Percentiles rank a stretch among this genome's conserved stretches.
Evolutionary conservation across 2,329 filamentous ascomycete genomes (phyloP).

Genomic region (Aspergillus aculeatus): DNA sequence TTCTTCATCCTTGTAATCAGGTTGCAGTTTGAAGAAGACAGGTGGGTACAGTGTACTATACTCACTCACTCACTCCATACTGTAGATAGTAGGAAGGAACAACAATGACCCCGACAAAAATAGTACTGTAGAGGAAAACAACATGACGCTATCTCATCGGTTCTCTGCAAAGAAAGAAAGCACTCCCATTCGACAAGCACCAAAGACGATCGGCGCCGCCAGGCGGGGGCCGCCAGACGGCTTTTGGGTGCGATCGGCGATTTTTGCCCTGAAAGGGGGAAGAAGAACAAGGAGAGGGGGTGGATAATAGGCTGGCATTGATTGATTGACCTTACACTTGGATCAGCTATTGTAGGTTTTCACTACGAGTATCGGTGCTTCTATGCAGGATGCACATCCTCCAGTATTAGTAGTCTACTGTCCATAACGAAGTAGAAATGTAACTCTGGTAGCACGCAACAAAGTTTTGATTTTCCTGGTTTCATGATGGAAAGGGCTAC

Average conservation of each 20-base stretch:
- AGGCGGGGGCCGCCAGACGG: conserved; percentile 6
- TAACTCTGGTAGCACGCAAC: background rate
- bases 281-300: background rate
- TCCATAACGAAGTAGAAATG: background rate
- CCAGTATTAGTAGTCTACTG: background rate
- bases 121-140: background rate
- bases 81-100: too few relatives aligned
- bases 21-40: too few relatives aligned
- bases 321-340: conserved; percentile 7
- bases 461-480: background rate
- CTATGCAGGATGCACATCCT: conserved; percentile 11
- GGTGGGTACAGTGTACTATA: too few relatives aligned
- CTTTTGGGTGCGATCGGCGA: conserved; percentile 8
- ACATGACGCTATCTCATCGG: conserved; percentile 2
- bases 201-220: background rate
- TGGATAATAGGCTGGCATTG: conserved; percentile 14
- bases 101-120: background rate
- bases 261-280: background rate
- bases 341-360: background rate
- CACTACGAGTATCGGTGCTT: conserved; percentile 9
- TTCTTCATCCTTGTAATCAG: background rate
- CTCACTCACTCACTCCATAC: too few relatives aligned
- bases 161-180: conserved; percentile 2
- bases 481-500: background rate
- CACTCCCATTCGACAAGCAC: conserved; percentile 6